Evolutionary conservation across 2,329 filamentous ascomycete genomes (phyloP), one percentile per base, ranked within the genome.

Genomic region (Metarhizium robertsii): DNA sequence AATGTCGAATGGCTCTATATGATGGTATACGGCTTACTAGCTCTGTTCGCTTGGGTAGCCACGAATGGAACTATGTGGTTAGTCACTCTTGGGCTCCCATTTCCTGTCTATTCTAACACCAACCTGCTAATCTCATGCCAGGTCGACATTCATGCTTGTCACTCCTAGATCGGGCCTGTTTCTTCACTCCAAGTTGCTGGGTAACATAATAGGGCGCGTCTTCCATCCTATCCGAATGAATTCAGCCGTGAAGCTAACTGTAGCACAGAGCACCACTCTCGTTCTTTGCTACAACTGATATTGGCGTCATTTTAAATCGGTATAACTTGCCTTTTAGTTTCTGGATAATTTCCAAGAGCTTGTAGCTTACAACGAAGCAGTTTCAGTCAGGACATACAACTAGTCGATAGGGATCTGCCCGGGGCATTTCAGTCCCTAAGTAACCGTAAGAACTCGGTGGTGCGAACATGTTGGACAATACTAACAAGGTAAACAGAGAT

Each of bases 361-460:
- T 36, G 36, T 42, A n/a, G 6, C 14, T 13, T 7, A 20, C 14
- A 45, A 16, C 14, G 14, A 16, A 75, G 71, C 34, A 70, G 70
- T 53, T 74, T 75, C 56, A 69, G 66, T n/a, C 68, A 73, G 59
- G 72, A 75, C 25, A 68, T 74, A 2, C 63, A 69, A 50, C 61
- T 73, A 4, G 64, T 74, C 5, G 73, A 75, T 58, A 71, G 67
- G 29, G 61, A 69, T 40, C 61, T 75, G 0, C 66, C 70, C 2
- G 48, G 59, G 0, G 66, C 69, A 1, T 42, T 73, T 18, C 56
- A 58, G 25, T 59, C 61, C 13, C 50, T 71, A 16, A 40, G 53
- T 10, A 58, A 55, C 51, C 71, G 69, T 73, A 52, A 4, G 50
- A 25, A 25, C 20, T 25, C 25, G 13, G 13, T n/a, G 11, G 11